Percentiles rank a stretch among this genome's conserved stretches.
Evolutionary conservation across 1,139 yeast genomes (phyloP).

Genomic region (Protomyces inouyei): DNA sequence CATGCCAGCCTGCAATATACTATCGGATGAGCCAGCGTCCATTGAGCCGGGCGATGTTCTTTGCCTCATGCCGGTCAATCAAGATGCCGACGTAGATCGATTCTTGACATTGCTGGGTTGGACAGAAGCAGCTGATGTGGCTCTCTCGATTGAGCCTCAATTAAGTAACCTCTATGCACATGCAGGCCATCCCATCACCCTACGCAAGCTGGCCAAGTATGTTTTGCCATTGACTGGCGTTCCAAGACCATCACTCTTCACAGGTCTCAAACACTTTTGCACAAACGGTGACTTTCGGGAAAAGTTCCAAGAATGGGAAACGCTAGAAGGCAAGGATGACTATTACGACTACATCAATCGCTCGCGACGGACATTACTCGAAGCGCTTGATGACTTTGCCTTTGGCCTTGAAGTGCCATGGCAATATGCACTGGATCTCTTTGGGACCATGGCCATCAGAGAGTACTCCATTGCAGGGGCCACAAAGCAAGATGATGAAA

Average conservation of each 20-base stretch:
- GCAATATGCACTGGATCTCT: conserved; percentile 64
- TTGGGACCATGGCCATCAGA: conserved; percentile 76
- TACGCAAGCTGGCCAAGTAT: conserved; percentile 66
- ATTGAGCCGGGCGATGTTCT: conserved; percentile 3
- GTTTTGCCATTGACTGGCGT: conserved; percentile 78
- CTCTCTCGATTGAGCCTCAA: conserved; percentile 36
- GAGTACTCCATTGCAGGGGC: conserved; percentile 73
- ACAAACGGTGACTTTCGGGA: conserved; percentile 61
- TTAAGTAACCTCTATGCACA: conserved; percentile 3
- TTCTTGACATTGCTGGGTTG: conserved; percentile 70
- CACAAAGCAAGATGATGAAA: conserved; percentile 26
- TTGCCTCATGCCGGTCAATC: conserved; percentile 56
- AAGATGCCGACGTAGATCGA: conserved; percentile 56
- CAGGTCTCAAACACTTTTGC: conserved; percentile 60
- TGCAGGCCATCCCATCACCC: conserved; percentile 53
- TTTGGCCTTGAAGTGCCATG: conserved; percentile 63
- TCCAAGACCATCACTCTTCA: conserved; percentile 79
- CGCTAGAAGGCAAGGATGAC: conserved; percentile 60
- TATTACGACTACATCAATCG: conserved; percentile 83
- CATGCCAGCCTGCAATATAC: neutral
- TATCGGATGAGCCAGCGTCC: neutral
- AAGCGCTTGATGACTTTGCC: conserved; percentile 74
- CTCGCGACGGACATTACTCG: conserved; percentile 82
- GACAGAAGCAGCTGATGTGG: conserved; percentile 61
- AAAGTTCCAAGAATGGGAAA: conserved; percentile 70